phyloP scores from a whole-genome alignment of 169 alveolate species.

The Eimeria brunetti region DNA sequence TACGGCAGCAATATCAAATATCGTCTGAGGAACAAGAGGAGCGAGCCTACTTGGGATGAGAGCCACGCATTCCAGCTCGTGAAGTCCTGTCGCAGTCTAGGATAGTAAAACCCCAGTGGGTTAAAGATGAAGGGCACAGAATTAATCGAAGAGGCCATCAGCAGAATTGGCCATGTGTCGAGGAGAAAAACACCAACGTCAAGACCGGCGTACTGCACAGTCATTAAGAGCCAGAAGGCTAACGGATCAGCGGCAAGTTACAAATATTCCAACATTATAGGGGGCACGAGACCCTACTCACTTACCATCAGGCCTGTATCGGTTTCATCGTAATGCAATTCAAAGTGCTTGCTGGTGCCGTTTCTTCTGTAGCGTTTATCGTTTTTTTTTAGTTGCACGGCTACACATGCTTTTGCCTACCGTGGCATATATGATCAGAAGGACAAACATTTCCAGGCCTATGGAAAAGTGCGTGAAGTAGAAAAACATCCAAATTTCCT shows the following conservation, averaged over 20 bases:
- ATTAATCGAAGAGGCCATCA: constrained; percentile 75
- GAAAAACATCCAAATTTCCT: constrained; percentile 75
- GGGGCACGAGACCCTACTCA: neutral
- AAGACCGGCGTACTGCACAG: constrained; percentile 74
- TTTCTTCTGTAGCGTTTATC: neutral
- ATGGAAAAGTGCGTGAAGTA: constrained; percentile 77
- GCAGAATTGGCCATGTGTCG: constrained; percentile 76
- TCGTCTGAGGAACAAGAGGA: no score
- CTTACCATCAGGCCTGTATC: neutral
- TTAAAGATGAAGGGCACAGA: constrained; percentile 77
- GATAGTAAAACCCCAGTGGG: constrained; percentile 79
- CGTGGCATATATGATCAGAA: constrained; percentile 52
- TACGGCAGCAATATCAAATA: neutral
- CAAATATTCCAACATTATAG: neutral
- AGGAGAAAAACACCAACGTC: constrained; percentile 67
- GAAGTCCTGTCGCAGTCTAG: constrained; percentile 73
- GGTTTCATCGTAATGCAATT: neutral
- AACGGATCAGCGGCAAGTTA: neutral
- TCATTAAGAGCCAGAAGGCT: neutral
- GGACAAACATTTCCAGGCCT: constrained; percentile 76
- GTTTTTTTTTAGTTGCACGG: neutral
- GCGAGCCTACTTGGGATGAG: constrained; percentile 65
- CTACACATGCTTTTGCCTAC: constrained; percentile 17
- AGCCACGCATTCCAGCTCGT: constrained; percentile 77
- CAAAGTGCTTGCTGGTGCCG: neutral